phyloP scores from a whole-genome alignment of 306 rosid species.

The Pyrus pyrifolia region DNA sequence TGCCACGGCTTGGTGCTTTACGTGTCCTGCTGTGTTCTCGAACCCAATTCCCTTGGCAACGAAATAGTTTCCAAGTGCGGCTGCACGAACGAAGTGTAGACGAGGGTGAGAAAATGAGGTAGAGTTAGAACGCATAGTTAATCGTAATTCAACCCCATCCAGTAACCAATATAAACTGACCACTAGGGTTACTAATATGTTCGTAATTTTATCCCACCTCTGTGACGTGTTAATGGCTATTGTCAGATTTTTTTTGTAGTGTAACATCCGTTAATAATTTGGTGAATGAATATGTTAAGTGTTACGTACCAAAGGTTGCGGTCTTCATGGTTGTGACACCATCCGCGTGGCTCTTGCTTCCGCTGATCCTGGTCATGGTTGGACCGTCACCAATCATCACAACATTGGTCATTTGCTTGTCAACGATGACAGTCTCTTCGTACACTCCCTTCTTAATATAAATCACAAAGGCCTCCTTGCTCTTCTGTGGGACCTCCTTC shows the following conservation, averaged over 20 bases:
- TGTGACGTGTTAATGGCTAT: background rate
- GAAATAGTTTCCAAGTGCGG: slow-evolving; percentile 9
- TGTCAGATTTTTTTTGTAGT: background rate
- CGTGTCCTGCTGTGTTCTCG: slow-evolving; percentile 50
- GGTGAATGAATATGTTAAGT: background rate
- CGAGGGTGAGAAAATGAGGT: background rate
- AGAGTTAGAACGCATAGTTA: background rate
- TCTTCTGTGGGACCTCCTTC: slow-evolving; percentile 28
- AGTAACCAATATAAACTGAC: background rate
- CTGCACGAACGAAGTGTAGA: background rate
- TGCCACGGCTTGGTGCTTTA: slow-evolving; percentile 48
- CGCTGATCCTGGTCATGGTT: slow-evolving; percentile 46
- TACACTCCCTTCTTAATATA: slow-evolving; percentile 61
- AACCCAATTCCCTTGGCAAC: background rate
- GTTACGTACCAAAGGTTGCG: slow-evolving; percentile 57
- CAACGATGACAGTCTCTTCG: slow-evolving; percentile 26
- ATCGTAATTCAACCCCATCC: background rate
- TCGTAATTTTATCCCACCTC: background rate
- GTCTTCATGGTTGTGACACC: slow-evolving; percentile 44
- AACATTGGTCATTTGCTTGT: slow-evolving; percentile 27
- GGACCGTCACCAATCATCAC: slow-evolving; percentile 80
- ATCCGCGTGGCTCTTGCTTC: slow-evolving; percentile 23
- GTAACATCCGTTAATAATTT: background rate
- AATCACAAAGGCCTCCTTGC: slow-evolving; percentile 46
- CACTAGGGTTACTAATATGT: background rate